A percentile compares a stretch with the other conserved stretches of the same genome.
Conservation (phyloP, 2,329 filamentous ascomycete genomes). For the Dothideomycetes sp. region DNA sequence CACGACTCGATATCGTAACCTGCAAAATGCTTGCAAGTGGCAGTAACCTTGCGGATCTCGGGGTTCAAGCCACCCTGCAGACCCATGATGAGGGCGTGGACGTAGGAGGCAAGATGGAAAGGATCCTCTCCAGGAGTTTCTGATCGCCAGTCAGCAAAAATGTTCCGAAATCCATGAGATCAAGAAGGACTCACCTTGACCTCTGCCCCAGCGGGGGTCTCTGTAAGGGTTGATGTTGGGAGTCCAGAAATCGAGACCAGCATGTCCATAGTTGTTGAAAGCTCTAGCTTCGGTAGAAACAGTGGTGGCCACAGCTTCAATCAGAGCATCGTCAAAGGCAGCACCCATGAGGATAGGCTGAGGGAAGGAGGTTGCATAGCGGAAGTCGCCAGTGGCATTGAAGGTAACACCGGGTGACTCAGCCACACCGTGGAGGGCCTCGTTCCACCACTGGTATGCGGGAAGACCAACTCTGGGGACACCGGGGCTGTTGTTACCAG, state of each 20-base stretch:
- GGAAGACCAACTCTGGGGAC: slow-evolving; percentile 48
- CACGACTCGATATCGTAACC: slow-evolving; percentile 25
- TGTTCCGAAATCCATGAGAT: not conserved
- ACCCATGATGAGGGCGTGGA: slow-evolving; percentile 26
- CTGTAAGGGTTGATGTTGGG: slow-evolving; percentile 57
- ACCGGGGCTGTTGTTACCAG: slow-evolving; percentile 40
- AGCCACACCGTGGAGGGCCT: slow-evolving; percentile 48
- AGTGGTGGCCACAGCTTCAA: slow-evolving; percentile 47
- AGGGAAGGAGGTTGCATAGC: slow-evolving; percentile 56
- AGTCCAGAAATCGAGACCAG: slow-evolving; percentile 53
- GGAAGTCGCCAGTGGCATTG: slow-evolving; percentile 44
- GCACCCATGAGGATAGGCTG: slow-evolving; percentile 54
- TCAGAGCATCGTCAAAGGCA: slow-evolving; percentile 54
- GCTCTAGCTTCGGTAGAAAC: slow-evolving; percentile 54
- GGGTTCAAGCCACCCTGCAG: slow-evolving; percentile 26
- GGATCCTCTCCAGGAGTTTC: slow-evolving; percentile 21
- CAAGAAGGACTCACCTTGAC: slow-evolving; percentile 21
- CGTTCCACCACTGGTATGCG: slow-evolving; percentile 53
- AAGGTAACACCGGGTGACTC: slow-evolving; percentile 47
- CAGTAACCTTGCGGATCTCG: slow-evolving; percentile 32
- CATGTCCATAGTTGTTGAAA: slow-evolving; percentile 51
- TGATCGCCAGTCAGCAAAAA: not conserved
- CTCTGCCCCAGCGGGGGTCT: slow-evolving; percentile 39
- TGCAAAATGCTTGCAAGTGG: slow-evolving; percentile 40
- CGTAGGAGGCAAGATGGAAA: slow-evolving; percentile 27